Percentiles rank a stretch among this genome's conserved stretches.
These are phyloP conservation scores for Penicillium concentricum DNA, from an alignment of 2,329 filamentous ascomycete genomes.

Conservation along the genomic window DNA sequence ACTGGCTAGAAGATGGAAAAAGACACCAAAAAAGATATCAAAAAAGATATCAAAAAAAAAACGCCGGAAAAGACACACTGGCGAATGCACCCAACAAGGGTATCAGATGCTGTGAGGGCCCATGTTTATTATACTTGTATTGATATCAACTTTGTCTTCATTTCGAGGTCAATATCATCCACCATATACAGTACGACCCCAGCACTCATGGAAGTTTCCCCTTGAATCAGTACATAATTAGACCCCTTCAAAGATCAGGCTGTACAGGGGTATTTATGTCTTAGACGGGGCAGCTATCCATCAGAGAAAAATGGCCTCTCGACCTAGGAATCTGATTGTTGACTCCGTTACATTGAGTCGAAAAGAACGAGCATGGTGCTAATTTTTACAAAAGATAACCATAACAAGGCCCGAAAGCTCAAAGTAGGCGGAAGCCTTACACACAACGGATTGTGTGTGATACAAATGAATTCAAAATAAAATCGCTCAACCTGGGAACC, in stretches of 20 bases:
- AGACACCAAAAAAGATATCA: neutral
- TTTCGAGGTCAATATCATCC: neutral
- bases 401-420: neutral
- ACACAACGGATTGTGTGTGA: neutral
- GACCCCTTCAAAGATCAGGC: neutral
- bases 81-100: neutral
- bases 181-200: neutral
- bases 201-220: neutral
- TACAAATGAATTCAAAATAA: slow-evolving; percentile 13
- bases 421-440: neutral
- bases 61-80: neutral
- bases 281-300: neutral
- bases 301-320: neutral
- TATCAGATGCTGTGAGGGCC: neutral
- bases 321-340: neutral
- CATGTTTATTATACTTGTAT: neutral
- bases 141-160: neutral
- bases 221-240: neutral
- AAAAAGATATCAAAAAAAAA: neutral
- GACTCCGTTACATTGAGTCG: no score
- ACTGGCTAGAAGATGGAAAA: neutral
- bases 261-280: neutral
- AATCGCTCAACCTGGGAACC: slow-evolving; percentile 18
- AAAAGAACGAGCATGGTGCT: neutral
- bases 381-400: neutral